Conservation (phyloP, 2,329 filamentous ascomycete genomes). For the Gnomoniopsis sp. region DNA sequence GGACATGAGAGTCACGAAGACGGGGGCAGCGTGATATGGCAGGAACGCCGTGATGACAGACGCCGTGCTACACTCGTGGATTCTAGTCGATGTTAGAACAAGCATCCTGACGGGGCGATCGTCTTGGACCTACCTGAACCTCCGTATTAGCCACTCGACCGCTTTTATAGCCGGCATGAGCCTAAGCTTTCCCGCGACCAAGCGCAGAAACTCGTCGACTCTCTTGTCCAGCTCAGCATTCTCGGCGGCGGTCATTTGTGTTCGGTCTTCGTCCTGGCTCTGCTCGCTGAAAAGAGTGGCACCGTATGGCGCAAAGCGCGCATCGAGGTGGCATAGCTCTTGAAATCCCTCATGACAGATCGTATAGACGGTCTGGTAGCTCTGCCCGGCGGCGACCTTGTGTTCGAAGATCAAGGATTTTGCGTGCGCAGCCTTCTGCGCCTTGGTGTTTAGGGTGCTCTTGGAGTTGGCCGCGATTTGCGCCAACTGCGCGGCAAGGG, state of each 20-base stretch:
- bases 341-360: slow-evolving; percentile 87
- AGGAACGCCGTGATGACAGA: slow-evolving; percentile 80
- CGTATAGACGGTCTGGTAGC: slow-evolving; percentile 82
- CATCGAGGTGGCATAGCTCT: slow-evolving; percentile 84
- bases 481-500: slow-evolving; percentile 90
- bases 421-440: slow-evolving; percentile 85
- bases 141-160: slow-evolving; percentile 89
- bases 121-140: slow-evolving; percentile 65
- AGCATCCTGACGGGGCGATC: background rate
- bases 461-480: slow-evolving; percentile 88
- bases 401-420: slow-evolving; percentile 94
- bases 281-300: slow-evolving; percentile 87
- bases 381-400: slow-evolving; percentile 79
- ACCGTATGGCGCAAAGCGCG: slow-evolving; percentile 71
- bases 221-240: slow-evolving; percentile 77
- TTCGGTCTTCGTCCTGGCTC: slow-evolving; percentile 84
- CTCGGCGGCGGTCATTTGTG: slow-evolving; percentile 75
- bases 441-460: slow-evolving; percentile 86
- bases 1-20: slow-evolving; percentile 81
- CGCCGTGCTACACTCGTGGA: slow-evolving; percentile 86
- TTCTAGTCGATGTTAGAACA: slow-evolving; percentile 44
- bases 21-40: slow-evolving; percentile 82
- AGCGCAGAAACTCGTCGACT: slow-evolving; percentile 77
- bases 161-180: slow-evolving; percentile 87
- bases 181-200: slow-evolving; percentile 72